Base-by-base conservation (phyloP, 1,139 yeast species). In the Pichia sp. region DNA sequence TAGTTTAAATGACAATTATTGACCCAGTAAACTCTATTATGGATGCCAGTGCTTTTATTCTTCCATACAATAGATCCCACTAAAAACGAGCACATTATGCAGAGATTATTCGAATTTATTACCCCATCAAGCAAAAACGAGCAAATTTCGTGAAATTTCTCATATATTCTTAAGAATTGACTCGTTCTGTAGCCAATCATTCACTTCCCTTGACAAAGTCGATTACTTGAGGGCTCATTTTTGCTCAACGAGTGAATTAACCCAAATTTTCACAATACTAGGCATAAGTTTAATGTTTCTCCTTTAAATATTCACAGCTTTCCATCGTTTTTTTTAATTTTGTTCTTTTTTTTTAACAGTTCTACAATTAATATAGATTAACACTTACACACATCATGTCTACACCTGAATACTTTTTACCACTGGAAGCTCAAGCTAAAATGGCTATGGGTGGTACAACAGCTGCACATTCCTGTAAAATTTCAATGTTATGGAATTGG, bases 401-500 rank as follows among this genome's bases (percentile, higher is more conserved):
- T 13, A 39, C 50, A 36, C 13, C 47, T 3, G 42, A 42, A 11
- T 16, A 38, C 16, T 45, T 44, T 45, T 18, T 51, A 11, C 58
- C 56, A n/a, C 1, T 45, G 2, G 57, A 53, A 48, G 34, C 49
- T 5, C 54, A 45, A 43, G n/a, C 42, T 16, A 58, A 56, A 28
- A 58, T 57, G 61, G 48, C 31, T 19, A 57, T 56, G 59, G 28
- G 45, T 19, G 27, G 41, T 5, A 1, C 42, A 7, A n/a, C 46
- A 16, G n/a, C 43, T 22, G 34, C 43, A 16, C 51, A 53, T 30
- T 30, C 55, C 13, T 60, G 63, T 49, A 55, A 58, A 47, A 58
- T 60, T 18, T 57, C 60, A 3, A 77, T 77, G 83, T 60, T 74
- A 49, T 78, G 83, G 82, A 78, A 78, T 62, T 78, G 82, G 82